Evolutionary conservation across 371 early-diverging fungal species (phyloP).

Genomic region (Mortierella polycephala): DNA sequence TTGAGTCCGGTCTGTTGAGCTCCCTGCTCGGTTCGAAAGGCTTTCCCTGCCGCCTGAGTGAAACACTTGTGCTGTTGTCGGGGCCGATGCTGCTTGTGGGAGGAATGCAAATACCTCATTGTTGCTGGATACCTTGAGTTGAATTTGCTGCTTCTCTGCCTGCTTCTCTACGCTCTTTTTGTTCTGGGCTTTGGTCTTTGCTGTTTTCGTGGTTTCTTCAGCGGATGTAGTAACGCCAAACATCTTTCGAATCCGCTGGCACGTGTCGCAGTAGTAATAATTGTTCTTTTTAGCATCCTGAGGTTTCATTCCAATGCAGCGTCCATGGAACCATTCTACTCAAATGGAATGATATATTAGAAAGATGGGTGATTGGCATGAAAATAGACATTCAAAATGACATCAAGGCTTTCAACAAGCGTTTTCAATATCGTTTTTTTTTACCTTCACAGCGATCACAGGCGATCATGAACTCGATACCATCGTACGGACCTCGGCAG

Average conservation of each 20-base stretch:
- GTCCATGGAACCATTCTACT: slow-evolving; percentile 60
- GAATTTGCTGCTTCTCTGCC: slow-evolving; percentile 1
- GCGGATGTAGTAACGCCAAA: slow-evolving; percentile 22
- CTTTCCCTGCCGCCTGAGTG: no score
- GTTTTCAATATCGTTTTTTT: neutral
- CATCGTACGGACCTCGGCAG: slow-evolving; percentile 61
- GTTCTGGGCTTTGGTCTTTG: slow-evolving; percentile 17
- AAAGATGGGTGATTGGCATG: no score
- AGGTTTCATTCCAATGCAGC: slow-evolving; percentile 55
- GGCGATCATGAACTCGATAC: slow-evolving; percentile 56
- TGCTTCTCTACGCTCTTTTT: slow-evolving; percentile 28
- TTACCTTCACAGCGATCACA: slow-evolving; percentile 56
- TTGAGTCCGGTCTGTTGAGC: no score
- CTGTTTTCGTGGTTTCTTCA: slow-evolving; percentile 3
- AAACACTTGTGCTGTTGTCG: no score
- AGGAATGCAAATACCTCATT: neutral
- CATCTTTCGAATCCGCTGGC: slow-evolving; percentile 46
- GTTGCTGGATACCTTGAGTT: neutral
- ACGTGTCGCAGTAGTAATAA: slow-evolving; percentile 64
- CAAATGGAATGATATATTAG: neutral
- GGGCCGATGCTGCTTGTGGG: neutral
- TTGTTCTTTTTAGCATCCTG: slow-evolving; percentile 58
- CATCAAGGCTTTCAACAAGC: neutral
- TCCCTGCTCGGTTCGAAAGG: no score
- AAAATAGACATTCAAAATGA: no score